A percentile compares a stretch with the other conserved stretches of the same genome.
Evolutionary conservation across 176 grass and related monocot species (phyloP).

Genomic region (Lolium multiflorum): DNA sequence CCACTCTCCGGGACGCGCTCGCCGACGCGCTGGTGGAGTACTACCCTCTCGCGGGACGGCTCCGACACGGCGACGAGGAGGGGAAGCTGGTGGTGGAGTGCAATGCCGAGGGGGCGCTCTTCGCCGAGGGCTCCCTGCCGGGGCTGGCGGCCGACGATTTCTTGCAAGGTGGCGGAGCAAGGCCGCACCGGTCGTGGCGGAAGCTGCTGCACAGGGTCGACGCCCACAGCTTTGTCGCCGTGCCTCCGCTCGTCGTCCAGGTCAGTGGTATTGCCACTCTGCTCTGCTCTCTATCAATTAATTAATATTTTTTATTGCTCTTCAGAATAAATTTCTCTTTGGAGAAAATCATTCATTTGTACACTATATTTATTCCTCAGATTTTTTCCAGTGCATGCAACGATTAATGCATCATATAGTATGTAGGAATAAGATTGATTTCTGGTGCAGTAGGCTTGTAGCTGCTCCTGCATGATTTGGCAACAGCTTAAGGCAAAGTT

Average conservation of each 20-base stretch:
- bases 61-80: conserved; percentile 44
- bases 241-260: conserved; percentile 87
- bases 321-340: background rate
- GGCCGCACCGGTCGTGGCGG: conserved; percentile 81
- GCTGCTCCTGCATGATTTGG: background rate
- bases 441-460: background rate
- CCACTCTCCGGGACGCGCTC: conserved; percentile 52
- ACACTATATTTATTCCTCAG: background rate
- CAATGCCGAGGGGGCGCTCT: conserved; percentile 81
- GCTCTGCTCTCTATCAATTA: background rate
- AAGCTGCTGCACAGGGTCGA: conserved; percentile 82
- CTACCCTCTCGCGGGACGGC: conserved; percentile 81
- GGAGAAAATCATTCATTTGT: background rate
- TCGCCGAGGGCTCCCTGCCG: conserved; percentile 55
- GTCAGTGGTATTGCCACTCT: background rate
- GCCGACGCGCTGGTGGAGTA: conserved; percentile 69
- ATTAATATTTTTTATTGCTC: background rate
- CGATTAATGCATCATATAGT: background rate
- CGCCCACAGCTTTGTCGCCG: conserved; percentile 62
- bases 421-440: background rate
- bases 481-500: background rate
- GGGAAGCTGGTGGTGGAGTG: conserved; percentile 78
- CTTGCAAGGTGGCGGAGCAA: conserved; percentile 8
- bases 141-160: conserved; percentile 62
- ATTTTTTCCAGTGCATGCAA: background rate